A percentile compares a stretch with the other conserved stretches of the same genome.
These are phyloP conservation scores for Amylocystis lapponica DNA, from an alignment of 768 basidiomycete genomes.

Conservation along the genomic window DNA sequence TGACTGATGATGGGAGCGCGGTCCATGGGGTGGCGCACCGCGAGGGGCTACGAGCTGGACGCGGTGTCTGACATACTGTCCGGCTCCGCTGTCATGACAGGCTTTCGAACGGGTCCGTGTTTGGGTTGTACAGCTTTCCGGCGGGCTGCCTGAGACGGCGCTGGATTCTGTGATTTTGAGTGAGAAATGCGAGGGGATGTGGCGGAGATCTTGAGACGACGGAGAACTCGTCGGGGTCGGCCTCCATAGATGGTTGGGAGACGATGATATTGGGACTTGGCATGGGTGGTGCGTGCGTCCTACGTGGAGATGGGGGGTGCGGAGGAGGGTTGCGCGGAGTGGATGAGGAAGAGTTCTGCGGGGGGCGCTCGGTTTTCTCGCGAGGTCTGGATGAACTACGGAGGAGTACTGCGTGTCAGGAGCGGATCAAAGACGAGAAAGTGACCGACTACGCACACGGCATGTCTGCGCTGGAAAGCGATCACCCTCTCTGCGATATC, in stretches of 20 bases:
- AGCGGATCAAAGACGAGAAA: background rate
- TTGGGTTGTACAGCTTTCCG: constrained; percentile 65
- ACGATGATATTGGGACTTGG: constrained; percentile 22
- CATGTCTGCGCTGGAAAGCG: constrained; percentile 60
- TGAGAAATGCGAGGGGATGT: constrained; percentile 32
- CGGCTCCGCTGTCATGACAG: constrained; percentile 55
- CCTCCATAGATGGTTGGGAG: constrained; percentile 36
- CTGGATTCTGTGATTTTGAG: constrained; percentile 18
- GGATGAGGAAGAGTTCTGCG: constrained; percentile 22
- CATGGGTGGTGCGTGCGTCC: constrained; percentile 16
- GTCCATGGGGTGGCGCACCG: constrained; percentile 21
- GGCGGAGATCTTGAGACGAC: constrained; percentile 62
- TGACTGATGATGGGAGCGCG: constrained; percentile 24
- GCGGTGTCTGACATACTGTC: constrained; percentile 58
- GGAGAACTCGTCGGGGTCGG: constrained; percentile 72
- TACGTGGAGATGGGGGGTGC: constrained; percentile 27
- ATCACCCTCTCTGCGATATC: constrained; percentile 62
- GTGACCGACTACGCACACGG: constrained; percentile 38
- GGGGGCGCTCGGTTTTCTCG: constrained; percentile 42
- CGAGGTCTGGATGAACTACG: constrained; percentile 39
- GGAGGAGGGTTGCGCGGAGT: constrained; percentile 26
- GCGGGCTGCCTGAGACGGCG: constrained; percentile 21
- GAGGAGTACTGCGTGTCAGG: constrained; percentile 9
- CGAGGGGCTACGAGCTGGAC: constrained; percentile 44
- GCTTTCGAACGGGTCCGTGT: constrained; percentile 53